Evolutionary conservation across 1,284 basidiomycete genomes (phyloP), one percentile per base, ranked within the genome.

Genomic region (Ceratobasidium sp.): DNA sequence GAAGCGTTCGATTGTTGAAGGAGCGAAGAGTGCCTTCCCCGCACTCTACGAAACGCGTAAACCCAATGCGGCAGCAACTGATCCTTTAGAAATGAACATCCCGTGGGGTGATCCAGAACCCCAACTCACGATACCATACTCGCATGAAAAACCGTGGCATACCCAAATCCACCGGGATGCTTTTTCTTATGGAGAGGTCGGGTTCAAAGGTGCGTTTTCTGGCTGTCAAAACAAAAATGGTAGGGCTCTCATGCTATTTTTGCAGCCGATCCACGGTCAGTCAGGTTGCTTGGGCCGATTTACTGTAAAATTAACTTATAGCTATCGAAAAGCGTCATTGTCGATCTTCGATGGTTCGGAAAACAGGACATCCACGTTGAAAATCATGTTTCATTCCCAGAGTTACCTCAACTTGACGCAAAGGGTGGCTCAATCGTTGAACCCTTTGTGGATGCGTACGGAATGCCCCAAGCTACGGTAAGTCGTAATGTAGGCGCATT

Each of bases 401-500:
- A 3, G 30, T 18, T 45, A 45, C 43, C 43, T n/a, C 43, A 10
- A 32, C 28, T 3, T 9, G 28, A 61, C 67, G 10, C 67, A 9
- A 23, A 32, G 12, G 34, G 32, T 14, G 12, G 59, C 18, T 10
- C 16, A 4, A 45, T 23, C 12, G 30, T 43, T 14, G 60, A 46
- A 10, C 52, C 52, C 34, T 28, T 75, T 60, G 74, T 74, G 16
- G 81, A 82, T 64, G 73, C 72, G 14, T 81, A 79, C 72, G 79
- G 77, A 23, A 80, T 82, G 80, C 80, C 80, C 26, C 81, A 82
- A 75, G 77, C 80, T 14, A 82, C 81, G 39, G 30, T 21, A 30
- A 52, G 46, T 62, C 34, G 0, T 26, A 70, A 43, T 65, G 26
- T 67, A 75, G 14, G 76, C 79, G 73, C 78, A 75, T 73, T 45